Base-by-base conservation (phyloP, 2,329 filamentous ascomycete genomes). In the Keithomyces neogunnii region DNA sequence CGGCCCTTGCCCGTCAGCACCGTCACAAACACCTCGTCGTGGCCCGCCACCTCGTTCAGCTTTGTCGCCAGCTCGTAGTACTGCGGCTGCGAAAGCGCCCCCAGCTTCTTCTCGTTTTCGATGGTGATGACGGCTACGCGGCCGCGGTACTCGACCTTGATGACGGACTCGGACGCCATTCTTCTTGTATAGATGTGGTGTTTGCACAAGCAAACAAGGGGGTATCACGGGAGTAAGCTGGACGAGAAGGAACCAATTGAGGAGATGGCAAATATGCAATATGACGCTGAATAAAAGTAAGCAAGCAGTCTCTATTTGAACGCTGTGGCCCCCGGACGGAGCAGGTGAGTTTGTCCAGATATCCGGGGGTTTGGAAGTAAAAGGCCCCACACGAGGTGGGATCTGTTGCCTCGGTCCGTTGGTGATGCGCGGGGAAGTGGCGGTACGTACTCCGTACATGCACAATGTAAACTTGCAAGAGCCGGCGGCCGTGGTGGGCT, bases 101-200 rank as follows among this genome's bases (percentile, higher is more conserved):
- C 95, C 68, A 97, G 88, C 73, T 96, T 96, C 65, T 84, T 80
- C 50, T 85, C 80, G 48, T 88, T 86, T 70, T 91, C 85, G 64
- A 99, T 84, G 19, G 89, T 96, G 68, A 99, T 84, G 64, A 91
- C 81, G 62, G 92, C 71, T 13, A 72, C 62, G 56, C 70, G 69
- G 49, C 68, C 69, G 49, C 63, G 68, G 57, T 71, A 71, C 53
- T 73, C 69, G 53, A 73, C 54, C 7, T 53, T 59, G 56, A 73
- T 63, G 57, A 68, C 60, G 33, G 62, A 56, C 13, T 44, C 28
- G 40, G 26, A 29, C 5, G 10, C 38, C 47, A 36, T 42, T 11
- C 29, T 36, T 5, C 36, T 28, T 30, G 29, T 44, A 13, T 30
- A 26, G 1, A 7, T n/a, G 5, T 38, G 13, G 11, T 11, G 11